A percentile compares a stretch with the other conserved stretches of the same genome.
phyloP scores from a whole-genome alignment of 768 basidiomycete genomes.

The Crucibulum laeve region DNA sequence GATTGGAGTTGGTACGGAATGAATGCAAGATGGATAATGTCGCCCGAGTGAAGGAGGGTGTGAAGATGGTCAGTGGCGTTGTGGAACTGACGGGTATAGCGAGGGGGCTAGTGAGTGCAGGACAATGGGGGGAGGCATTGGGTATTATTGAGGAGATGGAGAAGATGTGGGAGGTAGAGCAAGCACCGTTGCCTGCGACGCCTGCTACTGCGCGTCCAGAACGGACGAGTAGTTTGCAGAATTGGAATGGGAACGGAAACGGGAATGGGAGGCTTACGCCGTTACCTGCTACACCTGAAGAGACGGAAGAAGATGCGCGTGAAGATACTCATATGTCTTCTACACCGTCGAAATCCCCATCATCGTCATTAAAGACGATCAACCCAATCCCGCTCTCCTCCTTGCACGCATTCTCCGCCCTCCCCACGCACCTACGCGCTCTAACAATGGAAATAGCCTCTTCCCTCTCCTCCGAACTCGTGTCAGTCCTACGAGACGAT shows the following conservation, averaged over 20 bases:
- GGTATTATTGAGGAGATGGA: constrained; percentile 68
- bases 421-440: constrained; percentile 69
- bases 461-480: constrained; percentile 74
- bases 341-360: constrained; percentile 3
- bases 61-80: constrained; percentile 62
- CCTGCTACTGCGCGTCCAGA: too few species aligned
- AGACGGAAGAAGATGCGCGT: constrained; percentile 15
- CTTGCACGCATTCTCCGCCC: constrained; percentile 65
- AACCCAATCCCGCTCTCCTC: constrained; percentile 55
- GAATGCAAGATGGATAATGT: constrained; percentile 61
- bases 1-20: constrained; percentile 66
- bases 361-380: constrained; percentile 9
- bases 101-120: constrained; percentile 69
- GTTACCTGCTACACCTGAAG: constrained; percentile 35
- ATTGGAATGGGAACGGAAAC: constrained; percentile 12
- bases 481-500: constrained; percentile 66
- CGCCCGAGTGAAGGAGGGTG: constrained; percentile 53
- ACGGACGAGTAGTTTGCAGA: too few species aligned
- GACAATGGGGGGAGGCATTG: constrained; percentile 87
- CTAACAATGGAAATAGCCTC: constrained; percentile 73
- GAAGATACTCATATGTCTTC: too few species aligned
- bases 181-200: too few species aligned
- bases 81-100: constrained; percentile 76
- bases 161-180: constrained; percentile 45
- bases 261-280: constrained; percentile 19